Base-by-base conservation (phyloP, 2,329 filamentous ascomycete genomes). In the Calonectria hongkongensis region DNA sequence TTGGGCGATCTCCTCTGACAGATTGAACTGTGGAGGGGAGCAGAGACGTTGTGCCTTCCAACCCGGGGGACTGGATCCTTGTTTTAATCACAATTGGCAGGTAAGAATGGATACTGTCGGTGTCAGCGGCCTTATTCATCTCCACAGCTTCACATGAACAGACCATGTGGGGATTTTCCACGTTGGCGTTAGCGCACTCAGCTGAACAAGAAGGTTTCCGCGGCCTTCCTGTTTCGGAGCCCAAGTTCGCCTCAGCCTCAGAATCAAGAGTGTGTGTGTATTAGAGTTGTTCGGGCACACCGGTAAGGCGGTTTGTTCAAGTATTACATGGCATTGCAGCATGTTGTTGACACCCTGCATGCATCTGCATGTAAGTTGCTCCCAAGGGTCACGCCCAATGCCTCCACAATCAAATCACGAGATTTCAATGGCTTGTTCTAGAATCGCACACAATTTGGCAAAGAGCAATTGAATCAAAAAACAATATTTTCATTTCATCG, bases 81-180 rank as follows among this genome's bases (percentile, higher is more conserved):
- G 54, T 60, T 60, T 41, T 60, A 60, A 60, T 60, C 54, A 60
- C 33, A 60, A 60, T 60, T 60, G 54, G 54, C 33, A 60, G 54
- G 54, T 60, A 41, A 60, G 54, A 60, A 43, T 60, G 54, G 54
- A n/a, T 60, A 39, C 21, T 16, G 21, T 60, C 54, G 54, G 54
- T 18, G 21, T 41, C 54, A 60, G 36, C 54, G 54, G 33, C 54
- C 36, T 60, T 7, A 41, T 60, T 41, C 54, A 60, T 41, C 54
- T 25, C 54, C 54, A 60, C 54, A 60, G 39, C 54, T 60, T 60
- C 54, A 60, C 54, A 41, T 60, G 54, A 60, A 39, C 54, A 41
- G 39, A 60, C 54, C 36, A 60, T 41, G 54, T 60, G 54, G 54
- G 54, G 54, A 60, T 41, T 60, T 60, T 60, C 33, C 54, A 39